Evolutionary conservation across 495 filamentous ascomycete genomes (phyloP), one percentile per base, ranked within the genome.

Genomic region (Podospora pseudopauciseta): DNA sequence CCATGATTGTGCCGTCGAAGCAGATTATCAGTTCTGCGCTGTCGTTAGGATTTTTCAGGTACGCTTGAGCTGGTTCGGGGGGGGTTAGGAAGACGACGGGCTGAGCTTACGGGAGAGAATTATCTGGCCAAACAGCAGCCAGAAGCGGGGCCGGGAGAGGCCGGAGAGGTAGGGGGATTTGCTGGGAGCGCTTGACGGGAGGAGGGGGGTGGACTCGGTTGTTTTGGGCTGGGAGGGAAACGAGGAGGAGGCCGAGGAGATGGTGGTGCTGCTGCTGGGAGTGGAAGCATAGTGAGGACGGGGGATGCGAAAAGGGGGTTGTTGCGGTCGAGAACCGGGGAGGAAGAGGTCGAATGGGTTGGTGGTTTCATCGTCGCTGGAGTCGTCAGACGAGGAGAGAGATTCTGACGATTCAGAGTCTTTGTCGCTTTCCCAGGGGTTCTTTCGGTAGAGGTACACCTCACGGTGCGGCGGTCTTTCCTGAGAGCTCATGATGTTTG

Each of bases 1-100:
- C 90, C 90, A 94, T 93, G 71, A 93, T 83, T 6, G 91, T 93
- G 30, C 84, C 83, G 79, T 94, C 91, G 74, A 93, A 93, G 68
- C 79, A 82, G 30, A 78, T 74, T 19, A 83, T 72, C 60, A 83
- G 82, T 64, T 81, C 23, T 23, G 23, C 23, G 23, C 2, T 23
- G 23, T 23, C 23, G 23, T 23, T 23, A 23, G 23, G 23, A 23
- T 23, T 23, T 23, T 23, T 23, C 23, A 23, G 23, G 23, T 23
- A 23, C 23, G 23, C 23, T 23, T 23, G 1, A 23, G 23, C 23
- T 23, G 23, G 23, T 23, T 23, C 1, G 23, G 23, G 23, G 23
- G 0, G 1, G 23, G 23, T 1, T 23, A 23, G 23, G 23, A 23
- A 23, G 23, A 23, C 23, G 1, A 23, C 23, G 1, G 23, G 23